Evolutionary conservation across 106 monocot genomes (phyloP).

Genomic region (Dioscorea zingiberensis): DNA sequence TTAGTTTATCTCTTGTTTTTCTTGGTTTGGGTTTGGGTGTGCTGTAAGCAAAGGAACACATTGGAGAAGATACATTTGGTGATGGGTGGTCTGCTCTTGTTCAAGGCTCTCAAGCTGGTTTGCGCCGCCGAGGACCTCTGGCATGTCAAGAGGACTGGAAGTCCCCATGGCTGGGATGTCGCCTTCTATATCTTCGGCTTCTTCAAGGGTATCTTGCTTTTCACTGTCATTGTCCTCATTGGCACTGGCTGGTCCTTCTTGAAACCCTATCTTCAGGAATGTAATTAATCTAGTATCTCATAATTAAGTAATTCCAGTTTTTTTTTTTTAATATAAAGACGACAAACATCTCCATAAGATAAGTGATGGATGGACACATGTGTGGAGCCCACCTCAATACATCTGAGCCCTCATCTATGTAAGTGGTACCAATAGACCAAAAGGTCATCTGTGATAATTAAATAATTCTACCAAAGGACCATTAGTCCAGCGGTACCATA

Average conservation of each 20-base stretch:
- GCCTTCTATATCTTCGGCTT: constrained; percentile 51
- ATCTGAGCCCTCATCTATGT: too few species aligned
- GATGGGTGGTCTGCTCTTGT: constrained; percentile 43
- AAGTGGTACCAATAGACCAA: too few species aligned
- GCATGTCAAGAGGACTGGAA: constrained; percentile 31
- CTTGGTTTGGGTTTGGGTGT: constrained; percentile 12
- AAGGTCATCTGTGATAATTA: too few species aligned
- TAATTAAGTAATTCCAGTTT: background rate
- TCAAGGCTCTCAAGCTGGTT: constrained; percentile 49
- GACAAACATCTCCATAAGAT: too few species aligned
- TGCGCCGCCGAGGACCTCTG: constrained; percentile 51
- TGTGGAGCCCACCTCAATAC: too few species aligned
- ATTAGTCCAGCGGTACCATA: too few species aligned
- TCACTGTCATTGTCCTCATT: constrained; percentile 54
- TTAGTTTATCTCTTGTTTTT: constrained; percentile 24
- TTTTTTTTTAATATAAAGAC: too few species aligned
- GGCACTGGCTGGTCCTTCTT: constrained; percentile 62
- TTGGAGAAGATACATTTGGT: constrained; percentile 31
- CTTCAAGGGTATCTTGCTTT: constrained; percentile 43
- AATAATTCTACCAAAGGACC: too few species aligned
- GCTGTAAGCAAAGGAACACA: constrained; percentile 16
- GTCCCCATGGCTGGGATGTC: constrained; percentile 49
- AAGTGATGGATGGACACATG: too few species aligned
- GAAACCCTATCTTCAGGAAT: constrained; percentile 46
- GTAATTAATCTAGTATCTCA: background rate